Base-by-base conservation (phyloP, 768 basidiomycete species). In the Pulveroboletus sp. region DNA sequence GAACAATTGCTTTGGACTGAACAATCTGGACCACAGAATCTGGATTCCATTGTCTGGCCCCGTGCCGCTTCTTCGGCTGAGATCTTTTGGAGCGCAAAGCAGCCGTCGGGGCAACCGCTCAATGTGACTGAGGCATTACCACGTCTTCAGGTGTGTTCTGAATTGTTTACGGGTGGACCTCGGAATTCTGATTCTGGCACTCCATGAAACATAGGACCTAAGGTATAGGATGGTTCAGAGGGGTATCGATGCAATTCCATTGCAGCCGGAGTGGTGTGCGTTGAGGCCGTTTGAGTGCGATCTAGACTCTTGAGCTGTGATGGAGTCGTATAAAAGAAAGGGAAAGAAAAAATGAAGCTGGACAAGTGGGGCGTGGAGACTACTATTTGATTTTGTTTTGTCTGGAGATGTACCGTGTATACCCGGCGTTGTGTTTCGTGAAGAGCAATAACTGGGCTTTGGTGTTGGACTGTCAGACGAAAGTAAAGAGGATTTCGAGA, bases 261-360 rank as follows among this genome's bases (percentile, higher is more conserved):
- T 83, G n/a, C 81, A 82, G 60, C 82, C 81, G 0, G 63, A 76
- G 26, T 82, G 76, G 73, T 82, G 80, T 65, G 80, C 76, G 10
- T 56, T 81, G 14, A 65, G 80, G 31, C 77, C 79, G 0, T 58
- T 73, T 35, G 65, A 52, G 1, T 80, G 79, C 47, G 73, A 80
- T 50, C n/a, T 67, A 43, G 8, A 43, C 0, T 58, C 64, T 1
- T 63, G 49, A 65, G 41, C 32, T 12, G 12, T 33, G 14, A 14
- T 33, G 32, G 32, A 33, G 12, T 6, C 27, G 27, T 28, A 6
- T 8, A 8, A 3, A 21, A 21, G 21, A 21, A 21, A 21, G 3
- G 21, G 21, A 3, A 21, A 21, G 21, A 21, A 21, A 21, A 21
- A 21, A 21, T 21, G 21, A 3, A 21, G 21, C 21, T 28, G 27